Percentiles rank a stretch among this genome's conserved stretches.
phyloP scores from a whole-genome alignment of 75 land plant species.

The Sequoiadendron giganteum region DNA sequence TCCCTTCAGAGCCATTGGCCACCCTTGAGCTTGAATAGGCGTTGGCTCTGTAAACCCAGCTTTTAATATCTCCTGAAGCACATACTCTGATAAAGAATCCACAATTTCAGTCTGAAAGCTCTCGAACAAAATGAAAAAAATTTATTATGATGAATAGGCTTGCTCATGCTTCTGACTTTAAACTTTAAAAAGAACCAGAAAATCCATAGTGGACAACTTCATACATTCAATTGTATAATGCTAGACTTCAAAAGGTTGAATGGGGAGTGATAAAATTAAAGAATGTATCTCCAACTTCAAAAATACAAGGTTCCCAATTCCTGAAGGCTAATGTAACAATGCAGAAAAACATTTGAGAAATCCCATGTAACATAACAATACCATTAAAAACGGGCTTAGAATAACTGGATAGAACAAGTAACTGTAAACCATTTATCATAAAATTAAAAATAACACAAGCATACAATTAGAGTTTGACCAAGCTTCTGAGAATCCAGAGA shows the following conservation, averaged over 20 bases:
- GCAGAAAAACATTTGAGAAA: background rate
- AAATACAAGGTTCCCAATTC: background rate
- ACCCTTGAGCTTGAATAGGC: conserved; percentile 98
- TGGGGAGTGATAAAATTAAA: background rate
- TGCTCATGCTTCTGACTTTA: background rate
- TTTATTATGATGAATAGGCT: background rate
- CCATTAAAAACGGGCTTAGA: background rate
- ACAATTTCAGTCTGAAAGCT: background rate
- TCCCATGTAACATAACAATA: background rate
- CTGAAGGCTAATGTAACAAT: background rate
- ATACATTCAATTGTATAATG: background rate
- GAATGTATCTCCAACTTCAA: background rate
- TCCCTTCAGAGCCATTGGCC: conserved; percentile 99
- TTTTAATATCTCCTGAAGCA: conserved; percentile 78
- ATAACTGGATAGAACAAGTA: background rate
- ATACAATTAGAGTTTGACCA: background rate
- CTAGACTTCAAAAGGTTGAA: background rate
- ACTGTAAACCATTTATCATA: background rate
- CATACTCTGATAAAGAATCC: conserved; percentile 69
- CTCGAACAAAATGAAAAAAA: too few species aligned
- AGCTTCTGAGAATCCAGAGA: background rate
- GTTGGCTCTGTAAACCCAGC: conserved; percentile 97
- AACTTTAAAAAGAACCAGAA: background rate
- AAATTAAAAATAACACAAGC: background rate
- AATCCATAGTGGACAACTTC: background rate